Evolutionary conservation across 352 stramenopile genomes (phyloP).

Genomic region (Pythium monospermum): DNA sequence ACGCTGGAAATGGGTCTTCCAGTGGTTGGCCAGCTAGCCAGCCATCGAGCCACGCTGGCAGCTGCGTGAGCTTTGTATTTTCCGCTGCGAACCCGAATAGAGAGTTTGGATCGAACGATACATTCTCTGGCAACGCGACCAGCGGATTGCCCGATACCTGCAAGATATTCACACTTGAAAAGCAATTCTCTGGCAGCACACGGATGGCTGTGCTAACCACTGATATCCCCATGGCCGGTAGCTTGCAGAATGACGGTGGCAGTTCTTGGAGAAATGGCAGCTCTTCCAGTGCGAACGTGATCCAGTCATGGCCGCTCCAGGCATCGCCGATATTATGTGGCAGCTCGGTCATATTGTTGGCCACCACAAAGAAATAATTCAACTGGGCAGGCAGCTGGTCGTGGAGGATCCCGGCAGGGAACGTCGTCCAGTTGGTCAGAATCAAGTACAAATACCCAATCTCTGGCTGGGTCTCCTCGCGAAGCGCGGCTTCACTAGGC

Average conservation of each 20-base stretch:
- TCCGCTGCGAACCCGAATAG: background rate
- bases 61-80: background rate
- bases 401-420: background rate
- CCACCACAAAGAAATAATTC: background rate
- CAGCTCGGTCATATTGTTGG: conserved; percentile 1
- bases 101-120: background rate
- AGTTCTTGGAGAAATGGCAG: background rate
- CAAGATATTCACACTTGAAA: background rate
- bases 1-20: too few relatives aligned
- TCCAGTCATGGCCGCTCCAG: background rate
- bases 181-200: background rate
- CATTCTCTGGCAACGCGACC: background rate
- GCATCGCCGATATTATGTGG: background rate
- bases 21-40: background rate
- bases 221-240: background rate
- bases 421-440: background rate
- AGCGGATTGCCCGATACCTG: background rate
- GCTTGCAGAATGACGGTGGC: background rate
- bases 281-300: background rate
- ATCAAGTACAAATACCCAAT: conserved; percentile 3
- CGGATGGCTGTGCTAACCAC: background rate
- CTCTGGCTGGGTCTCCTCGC: background rate
- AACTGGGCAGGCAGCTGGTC: background rate
- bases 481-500: background rate
- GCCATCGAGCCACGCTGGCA: background rate